Evolutionary conservation across 352 stramenopile species (phyloP).

Genomic region (Pelagophyceae sp.): DNA sequence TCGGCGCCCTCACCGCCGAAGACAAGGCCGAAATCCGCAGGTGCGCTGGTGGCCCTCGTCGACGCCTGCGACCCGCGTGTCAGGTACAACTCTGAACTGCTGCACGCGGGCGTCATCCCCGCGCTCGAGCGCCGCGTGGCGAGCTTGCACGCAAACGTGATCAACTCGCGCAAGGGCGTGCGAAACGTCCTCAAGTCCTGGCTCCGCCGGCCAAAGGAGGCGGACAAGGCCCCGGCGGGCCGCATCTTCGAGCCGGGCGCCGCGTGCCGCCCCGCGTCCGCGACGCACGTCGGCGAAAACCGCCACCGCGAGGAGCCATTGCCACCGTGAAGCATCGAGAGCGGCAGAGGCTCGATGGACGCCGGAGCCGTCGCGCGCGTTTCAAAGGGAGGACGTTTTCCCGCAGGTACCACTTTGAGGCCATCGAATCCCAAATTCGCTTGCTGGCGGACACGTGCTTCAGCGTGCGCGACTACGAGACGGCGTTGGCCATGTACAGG

Average conservation of each 20-base stretch:
- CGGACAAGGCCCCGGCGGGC: not conserved
- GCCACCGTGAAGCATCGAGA: too few species aligned
- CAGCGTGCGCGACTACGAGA: constrained; percentile 57
- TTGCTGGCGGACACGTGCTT: constrained; percentile 34
- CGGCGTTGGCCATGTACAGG: constrained; percentile 47
- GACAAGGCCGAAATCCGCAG: constrained; percentile 1
- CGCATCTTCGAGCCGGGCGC: not conserved
- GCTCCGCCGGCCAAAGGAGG: constrained; percentile 19
- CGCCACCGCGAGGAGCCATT: not conserved
- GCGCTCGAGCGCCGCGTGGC: constrained; percentile 16
- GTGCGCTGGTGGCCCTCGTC: too few species aligned
- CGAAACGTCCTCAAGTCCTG: constrained; percentile 28
- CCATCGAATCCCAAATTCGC: constrained; percentile 25
- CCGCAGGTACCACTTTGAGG: constrained; percentile 24
- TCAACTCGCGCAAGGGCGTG: constrained; percentile 20
- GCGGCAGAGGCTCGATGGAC: too few species aligned
- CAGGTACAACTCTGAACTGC: constrained; percentile 16
- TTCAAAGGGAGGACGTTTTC: too few species aligned
- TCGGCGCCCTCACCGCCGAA: constrained; percentile 2
- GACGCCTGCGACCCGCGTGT: constrained; percentile 19
- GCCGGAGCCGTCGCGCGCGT: too few species aligned
- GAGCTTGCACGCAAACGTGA: constrained; percentile 11
- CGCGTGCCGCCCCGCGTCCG: too few species aligned
- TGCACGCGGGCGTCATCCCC: constrained; percentile 18
- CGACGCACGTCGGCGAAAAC: not conserved